Conservation (phyloP, 306 rosid species). For the Styphnolobium japonicum region DNA sequence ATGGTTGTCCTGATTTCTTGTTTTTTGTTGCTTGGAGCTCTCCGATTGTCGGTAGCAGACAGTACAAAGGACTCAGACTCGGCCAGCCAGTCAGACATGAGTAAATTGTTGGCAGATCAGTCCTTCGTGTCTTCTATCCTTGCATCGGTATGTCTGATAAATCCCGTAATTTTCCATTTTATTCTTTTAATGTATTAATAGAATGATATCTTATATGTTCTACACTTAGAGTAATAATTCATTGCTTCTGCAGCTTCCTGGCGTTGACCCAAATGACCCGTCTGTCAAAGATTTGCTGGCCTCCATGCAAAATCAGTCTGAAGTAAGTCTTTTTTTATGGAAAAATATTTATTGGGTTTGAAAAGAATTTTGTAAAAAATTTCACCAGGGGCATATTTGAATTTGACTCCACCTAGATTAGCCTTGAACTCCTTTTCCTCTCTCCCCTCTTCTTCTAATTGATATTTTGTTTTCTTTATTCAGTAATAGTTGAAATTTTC, state of each 20-base stretch:
- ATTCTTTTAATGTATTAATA: constrained; percentile 3
- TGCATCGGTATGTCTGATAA: constrained; percentile 61
- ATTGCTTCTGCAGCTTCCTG: constrained; percentile 85
- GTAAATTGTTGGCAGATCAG: constrained; percentile 89
- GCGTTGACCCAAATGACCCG: constrained; percentile 95
- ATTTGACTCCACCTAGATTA: not conserved
- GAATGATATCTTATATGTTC: constrained; percentile 6
- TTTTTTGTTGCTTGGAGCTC: constrained; percentile 60
- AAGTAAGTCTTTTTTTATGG: constrained; percentile 42
- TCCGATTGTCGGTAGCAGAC: constrained; percentile 82
- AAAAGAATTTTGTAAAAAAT: not conserved
- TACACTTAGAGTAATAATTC: constrained; percentile 9
- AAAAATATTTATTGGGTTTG: not conserved
- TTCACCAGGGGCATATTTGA: not conserved
- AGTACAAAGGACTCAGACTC: constrained; percentile 68
- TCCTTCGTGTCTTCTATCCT: constrained; percentile 93
- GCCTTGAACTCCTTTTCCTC: not conserved
- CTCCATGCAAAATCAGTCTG: constrained; percentile 91
- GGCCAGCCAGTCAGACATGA: constrained; percentile 67
- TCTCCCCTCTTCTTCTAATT: not conserved
- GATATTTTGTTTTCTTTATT: not conserved
- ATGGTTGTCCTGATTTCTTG: not conserved
- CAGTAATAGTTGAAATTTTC: constrained; percentile 13
- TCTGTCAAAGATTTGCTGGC: constrained; percentile 95
- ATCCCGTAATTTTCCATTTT: not conserved